Evolutionary conservation across 2,329 filamentous ascomycete genomes (phyloP).

Genomic region (Ambrosiella beaveri): DNA sequence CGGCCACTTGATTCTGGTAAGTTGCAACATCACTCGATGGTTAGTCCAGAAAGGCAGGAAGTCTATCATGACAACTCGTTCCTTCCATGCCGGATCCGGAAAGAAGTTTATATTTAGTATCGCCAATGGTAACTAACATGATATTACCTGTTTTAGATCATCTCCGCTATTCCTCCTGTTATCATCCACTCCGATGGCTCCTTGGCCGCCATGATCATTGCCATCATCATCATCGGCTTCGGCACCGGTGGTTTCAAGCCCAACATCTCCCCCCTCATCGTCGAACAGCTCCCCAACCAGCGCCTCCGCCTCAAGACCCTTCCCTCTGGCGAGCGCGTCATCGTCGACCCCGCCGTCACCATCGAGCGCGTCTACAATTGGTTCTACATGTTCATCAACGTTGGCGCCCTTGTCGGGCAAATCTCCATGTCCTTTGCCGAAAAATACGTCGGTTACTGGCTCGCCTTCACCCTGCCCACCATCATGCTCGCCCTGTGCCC

Average conservation of each 20-base stretch:
- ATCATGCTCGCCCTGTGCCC: constrained; percentile 47
- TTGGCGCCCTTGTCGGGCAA: constrained; percentile 47
- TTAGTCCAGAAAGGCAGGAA: too few species aligned
- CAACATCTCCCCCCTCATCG: constrained; percentile 51
- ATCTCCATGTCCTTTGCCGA: constrained; percentile 55
- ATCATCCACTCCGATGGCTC: constrained; percentile 38
- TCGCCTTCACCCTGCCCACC: constrained; percentile 52
- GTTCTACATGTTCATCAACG: constrained; percentile 58
- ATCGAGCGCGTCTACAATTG: constrained; percentile 47
- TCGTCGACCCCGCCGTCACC: constrained; percentile 47
- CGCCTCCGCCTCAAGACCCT: constrained; percentile 35
- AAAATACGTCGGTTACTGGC: constrained; percentile 59
- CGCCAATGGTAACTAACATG: background rate
- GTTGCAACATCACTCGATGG: background rate
- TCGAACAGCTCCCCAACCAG: constrained; percentile 45
- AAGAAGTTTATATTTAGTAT: background rate
- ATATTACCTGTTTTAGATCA: constrained; percentile 21
- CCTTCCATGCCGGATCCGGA: background rate
- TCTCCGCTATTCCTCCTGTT: constrained; percentile 45
- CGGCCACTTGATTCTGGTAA: constrained; percentile 44
- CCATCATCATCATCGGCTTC: constrained; percentile 32
- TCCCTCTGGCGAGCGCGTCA: constrained; percentile 39
- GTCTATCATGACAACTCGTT: background rate
- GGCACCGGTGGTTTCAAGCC: constrained; percentile 63
- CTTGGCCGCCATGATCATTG: constrained; percentile 46